phyloP scores from a whole-genome alignment of 805 yeast species.

The Saccharomycopsis schoenii region DNA sequence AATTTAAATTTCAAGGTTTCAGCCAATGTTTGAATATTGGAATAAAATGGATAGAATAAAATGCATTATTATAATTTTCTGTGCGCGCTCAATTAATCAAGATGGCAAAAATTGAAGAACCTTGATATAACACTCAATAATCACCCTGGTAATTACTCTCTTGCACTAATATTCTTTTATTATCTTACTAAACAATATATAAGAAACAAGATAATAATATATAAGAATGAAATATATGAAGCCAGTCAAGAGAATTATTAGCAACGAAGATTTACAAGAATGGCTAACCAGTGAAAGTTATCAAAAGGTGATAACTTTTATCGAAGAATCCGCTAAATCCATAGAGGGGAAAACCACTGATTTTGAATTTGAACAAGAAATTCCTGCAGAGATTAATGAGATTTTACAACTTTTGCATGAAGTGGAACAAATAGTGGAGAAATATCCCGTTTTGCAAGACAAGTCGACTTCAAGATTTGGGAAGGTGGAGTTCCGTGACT shows the following conservation, averaged over 20 bases:
- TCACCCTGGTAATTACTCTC: background rate
- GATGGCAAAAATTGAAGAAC: background rate
- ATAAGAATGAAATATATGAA: conserved; percentile 1
- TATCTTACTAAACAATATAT: too few species aligned
- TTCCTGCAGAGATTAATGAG: conserved; percentile 27
- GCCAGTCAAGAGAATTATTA: conserved; percentile 40
- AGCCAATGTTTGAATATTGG: background rate
- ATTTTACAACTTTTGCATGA: conserved; percentile 35
- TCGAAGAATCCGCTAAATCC: conserved; percentile 47
- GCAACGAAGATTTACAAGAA: conserved; percentile 46
- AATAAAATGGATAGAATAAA: too few species aligned
- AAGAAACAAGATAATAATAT: background rate
- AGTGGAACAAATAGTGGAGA: conserved; percentile 35
- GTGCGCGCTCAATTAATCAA: background rate
- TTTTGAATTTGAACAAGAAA: conserved; percentile 29
- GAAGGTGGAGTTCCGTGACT: conserved; percentile 76
- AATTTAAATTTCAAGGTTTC: too few species aligned
- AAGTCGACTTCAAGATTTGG: conserved; percentile 73
- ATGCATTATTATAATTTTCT: too few species aligned
- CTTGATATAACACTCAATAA: background rate
- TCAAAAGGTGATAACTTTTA: conserved; percentile 41
- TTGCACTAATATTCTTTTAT: too few species aligned
- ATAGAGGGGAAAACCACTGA: conserved; percentile 54
- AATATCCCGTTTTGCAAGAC: conserved; percentile 60
- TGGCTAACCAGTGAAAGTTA: conserved; percentile 50